Evolutionary conservation across 2,329 filamentous ascomycete genomes (phyloP).

Genomic region (Sporothrix luriei): DNA sequence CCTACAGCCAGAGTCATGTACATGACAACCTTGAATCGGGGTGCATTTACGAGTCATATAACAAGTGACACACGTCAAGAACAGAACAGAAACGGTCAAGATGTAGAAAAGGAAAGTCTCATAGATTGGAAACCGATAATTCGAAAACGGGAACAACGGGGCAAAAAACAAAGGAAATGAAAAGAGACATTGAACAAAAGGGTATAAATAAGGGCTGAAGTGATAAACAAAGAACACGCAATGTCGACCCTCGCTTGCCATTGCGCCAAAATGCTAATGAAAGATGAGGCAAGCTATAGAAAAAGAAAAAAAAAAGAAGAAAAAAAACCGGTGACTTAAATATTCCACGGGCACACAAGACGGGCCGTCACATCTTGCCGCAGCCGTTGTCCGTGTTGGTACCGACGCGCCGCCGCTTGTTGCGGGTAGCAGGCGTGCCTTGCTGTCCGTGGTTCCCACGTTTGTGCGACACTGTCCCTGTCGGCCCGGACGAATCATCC

Average conservation of each 20-base stretch:
- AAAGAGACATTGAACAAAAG: not conserved
- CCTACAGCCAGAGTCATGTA: not conserved
- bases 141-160: not conserved
- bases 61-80: not conserved
- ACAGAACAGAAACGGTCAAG: not conserved
- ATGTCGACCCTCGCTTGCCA: not conserved
- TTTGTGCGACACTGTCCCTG: not conserved
- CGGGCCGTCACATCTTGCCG: not conserved
- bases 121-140: not conserved
- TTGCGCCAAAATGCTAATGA: slow-evolving; percentile 3
- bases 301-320: not conserved
- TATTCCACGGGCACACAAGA: not conserved
- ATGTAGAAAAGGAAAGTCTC: not conserved
- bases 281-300: not conserved
- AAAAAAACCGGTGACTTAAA: no score
- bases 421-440: not conserved
- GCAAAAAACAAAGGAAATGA: not conserved
- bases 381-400: not conserved
- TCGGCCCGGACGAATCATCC: not conserved
- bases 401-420: slow-evolving; percentile 24
- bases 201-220: not conserved
- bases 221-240: not conserved
- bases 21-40: not conserved
- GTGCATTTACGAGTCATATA: not conserved
- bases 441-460: not conserved